These are phyloP conservation scores for Termitomyces sp. DNA, from an alignment of 768 basidiomycete species.

Conservation along the genomic window DNA sequence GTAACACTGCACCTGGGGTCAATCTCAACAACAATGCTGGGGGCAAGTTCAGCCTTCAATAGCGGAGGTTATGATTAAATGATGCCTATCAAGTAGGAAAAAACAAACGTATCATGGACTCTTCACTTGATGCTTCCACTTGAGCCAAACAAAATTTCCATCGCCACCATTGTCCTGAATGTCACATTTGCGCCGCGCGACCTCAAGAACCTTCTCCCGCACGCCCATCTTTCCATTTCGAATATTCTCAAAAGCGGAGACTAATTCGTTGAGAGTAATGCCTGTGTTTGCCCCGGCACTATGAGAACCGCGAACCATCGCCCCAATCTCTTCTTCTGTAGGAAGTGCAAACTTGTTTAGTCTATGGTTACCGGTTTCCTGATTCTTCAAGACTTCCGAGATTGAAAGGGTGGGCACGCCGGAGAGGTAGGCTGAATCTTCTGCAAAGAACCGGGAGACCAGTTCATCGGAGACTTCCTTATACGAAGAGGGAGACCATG, in stretches of 20 bases:
- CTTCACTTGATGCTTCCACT: constrained; percentile 42
- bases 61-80: not conserved
- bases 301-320: constrained; percentile 60
- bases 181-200: constrained; percentile 64
- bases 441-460: constrained; percentile 61
- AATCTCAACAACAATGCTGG: not conserved
- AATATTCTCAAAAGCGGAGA: constrained; percentile 45
- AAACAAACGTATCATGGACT: constrained; percentile 17
- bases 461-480: constrained; percentile 56
- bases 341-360: constrained; percentile 59
- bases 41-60: not conserved
- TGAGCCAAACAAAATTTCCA: constrained; percentile 55
- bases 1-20: not conserved
- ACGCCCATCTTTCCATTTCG: constrained; percentile 56
- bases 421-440: constrained; percentile 40
- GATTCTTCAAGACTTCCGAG: constrained; percentile 22
- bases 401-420: constrained; percentile 39
- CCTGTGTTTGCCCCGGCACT: constrained; percentile 56
- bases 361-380: constrained; percentile 17
- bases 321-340: constrained; percentile 66
- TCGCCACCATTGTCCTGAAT: constrained; percentile 48
- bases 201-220: constrained; percentile 70
- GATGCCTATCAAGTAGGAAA: not conserved
- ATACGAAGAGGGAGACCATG: constrained; percentile 67
- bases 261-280: constrained; percentile 56